Conservation (phyloP, 2,329 filamentous ascomycete species). For the Calonectria ilicicola region DNA sequence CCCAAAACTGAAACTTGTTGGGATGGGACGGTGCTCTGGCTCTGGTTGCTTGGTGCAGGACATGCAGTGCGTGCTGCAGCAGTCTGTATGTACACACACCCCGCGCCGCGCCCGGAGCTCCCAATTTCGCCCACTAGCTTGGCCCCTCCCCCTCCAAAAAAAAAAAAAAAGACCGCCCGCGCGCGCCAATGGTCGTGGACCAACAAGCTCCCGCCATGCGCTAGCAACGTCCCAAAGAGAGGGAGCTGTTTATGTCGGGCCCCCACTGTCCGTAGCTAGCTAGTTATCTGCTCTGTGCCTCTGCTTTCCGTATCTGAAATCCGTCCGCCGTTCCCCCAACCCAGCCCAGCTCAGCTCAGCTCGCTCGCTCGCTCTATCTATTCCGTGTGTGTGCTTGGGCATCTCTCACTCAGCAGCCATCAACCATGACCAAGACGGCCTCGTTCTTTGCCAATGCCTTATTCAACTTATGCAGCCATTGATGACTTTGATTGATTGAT, state of each 20-base stretch:
- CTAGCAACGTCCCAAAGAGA: not conserved
- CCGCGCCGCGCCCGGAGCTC: not conserved
- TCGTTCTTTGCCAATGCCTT: not conserved
- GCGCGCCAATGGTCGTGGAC: not conserved
- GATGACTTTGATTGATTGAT: not conserved
- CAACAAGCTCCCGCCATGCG: not conserved
- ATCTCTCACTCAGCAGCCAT: slow-evolving; percentile 18
- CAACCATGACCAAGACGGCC: slow-evolving; percentile 13
- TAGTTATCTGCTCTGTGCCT: not conserved
- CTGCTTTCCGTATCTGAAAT: not conserved
- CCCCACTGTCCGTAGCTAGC: not conserved
- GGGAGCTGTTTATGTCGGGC: not conserved
- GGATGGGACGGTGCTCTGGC: not conserved
- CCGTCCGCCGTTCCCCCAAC: too few species aligned
- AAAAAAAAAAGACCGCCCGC: too few species aligned
- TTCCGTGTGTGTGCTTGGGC: slow-evolving; percentile 14
- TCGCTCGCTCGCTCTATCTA: too few species aligned
- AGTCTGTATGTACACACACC: not conserved
- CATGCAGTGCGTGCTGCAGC: too few species aligned
- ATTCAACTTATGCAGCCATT: not conserved
- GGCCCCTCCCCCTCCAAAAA: not conserved
- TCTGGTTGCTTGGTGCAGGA: too few species aligned
- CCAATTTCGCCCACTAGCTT: not conserved
- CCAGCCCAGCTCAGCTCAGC: too few species aligned
- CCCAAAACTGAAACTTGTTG: slow-evolving; percentile 10